Evolutionary conservation across 305 asterid genomes (phyloP).

Genomic region (Caryopteris hybrid): DNA sequence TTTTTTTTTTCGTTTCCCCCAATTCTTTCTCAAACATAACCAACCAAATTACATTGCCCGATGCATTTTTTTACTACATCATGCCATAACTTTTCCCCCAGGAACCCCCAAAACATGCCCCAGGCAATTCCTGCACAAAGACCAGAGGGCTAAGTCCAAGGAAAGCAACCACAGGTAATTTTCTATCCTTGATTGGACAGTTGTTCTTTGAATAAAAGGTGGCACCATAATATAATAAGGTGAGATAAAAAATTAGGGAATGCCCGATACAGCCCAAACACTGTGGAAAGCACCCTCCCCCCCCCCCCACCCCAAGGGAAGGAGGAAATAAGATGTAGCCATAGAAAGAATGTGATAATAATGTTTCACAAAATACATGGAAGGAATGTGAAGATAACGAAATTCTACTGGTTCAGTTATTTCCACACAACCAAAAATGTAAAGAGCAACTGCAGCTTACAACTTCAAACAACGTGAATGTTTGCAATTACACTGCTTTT

Average conservation of each 20-base stretch:
- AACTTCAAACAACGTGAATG: slow-evolving; percentile 75
- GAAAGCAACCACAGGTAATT: background rate
- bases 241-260: background rate
- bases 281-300: background rate
- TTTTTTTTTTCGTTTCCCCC: too few species aligned
- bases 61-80: too few species aligned
- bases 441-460: slow-evolving; percentile 41
- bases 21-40: background rate
- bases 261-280: background rate
- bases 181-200: background rate
- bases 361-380: slow-evolving; percentile 11
- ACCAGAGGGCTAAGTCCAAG: background rate
- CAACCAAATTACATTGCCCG: background rate
- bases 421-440: slow-evolving; percentile 8
- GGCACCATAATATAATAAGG: background rate
- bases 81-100: background rate
- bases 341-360: background rate
- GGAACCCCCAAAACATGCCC: background rate
- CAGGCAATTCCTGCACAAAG: background rate
- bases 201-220: background rate
- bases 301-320: background rate
- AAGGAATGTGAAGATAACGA: slow-evolving; percentile 5
- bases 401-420: slow-evolving; percentile 4
- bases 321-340: background rate
- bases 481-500: slow-evolving; percentile 81